A percentile compares a stretch with the other conserved stretches of the same genome.
Evolutionary conservation across 176 grass and related monocot species (phyloP).

Genomic region (Avena insularis): DNA sequence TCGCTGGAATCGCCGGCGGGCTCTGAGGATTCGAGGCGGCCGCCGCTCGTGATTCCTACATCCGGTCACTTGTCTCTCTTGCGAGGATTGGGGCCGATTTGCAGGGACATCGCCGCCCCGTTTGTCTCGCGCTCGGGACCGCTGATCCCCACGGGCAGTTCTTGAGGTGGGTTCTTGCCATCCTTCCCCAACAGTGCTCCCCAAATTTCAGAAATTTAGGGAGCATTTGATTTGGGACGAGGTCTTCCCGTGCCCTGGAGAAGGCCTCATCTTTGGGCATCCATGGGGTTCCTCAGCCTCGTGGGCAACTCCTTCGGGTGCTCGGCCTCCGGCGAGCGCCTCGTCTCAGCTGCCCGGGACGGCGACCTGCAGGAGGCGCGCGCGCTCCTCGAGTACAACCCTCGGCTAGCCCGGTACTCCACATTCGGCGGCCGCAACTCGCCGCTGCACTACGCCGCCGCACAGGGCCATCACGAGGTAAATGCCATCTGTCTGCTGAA

Average conservation of each 20-base stretch:
- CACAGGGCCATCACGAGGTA: slow-evolving; percentile 94
- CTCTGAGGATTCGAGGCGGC: slow-evolving; percentile 47
- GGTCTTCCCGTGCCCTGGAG: slow-evolving; percentile 18
- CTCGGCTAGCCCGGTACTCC: slow-evolving; percentile 85
- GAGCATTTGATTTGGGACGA: slow-evolving; percentile 30
- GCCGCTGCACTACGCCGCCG: slow-evolving; percentile 88
- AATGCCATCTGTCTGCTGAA: slow-evolving; percentile 21
- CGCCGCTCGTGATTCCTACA: slow-evolving; percentile 1
- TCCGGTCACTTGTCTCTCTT: slow-evolving; percentile 18
- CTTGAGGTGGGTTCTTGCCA: slow-evolving; percentile 35
- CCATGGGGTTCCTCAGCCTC: slow-evolving; percentile 93
- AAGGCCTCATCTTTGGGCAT: slow-evolving; percentile 43
- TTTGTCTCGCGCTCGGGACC: slow-evolving; percentile 32
- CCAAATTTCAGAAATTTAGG: neutral
- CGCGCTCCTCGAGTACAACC: slow-evolving; percentile 91
- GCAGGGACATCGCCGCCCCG: slow-evolving; percentile 19
- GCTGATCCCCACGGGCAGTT: slow-evolving; percentile 27
- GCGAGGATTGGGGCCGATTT: slow-evolving; percentile 37
- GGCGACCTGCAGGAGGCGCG: slow-evolving; percentile 93
- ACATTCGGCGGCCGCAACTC: slow-evolving; percentile 97
- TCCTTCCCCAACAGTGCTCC: neutral
- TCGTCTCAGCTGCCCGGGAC: slow-evolving; percentile 93
- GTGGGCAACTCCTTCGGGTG: slow-evolving; percentile 98
- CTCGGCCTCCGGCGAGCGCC: slow-evolving; percentile 92
- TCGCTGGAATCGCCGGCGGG: slow-evolving; percentile 44